Conservation (phyloP, 164 flowering plant species). For the Vitis cinerea region DNA sequence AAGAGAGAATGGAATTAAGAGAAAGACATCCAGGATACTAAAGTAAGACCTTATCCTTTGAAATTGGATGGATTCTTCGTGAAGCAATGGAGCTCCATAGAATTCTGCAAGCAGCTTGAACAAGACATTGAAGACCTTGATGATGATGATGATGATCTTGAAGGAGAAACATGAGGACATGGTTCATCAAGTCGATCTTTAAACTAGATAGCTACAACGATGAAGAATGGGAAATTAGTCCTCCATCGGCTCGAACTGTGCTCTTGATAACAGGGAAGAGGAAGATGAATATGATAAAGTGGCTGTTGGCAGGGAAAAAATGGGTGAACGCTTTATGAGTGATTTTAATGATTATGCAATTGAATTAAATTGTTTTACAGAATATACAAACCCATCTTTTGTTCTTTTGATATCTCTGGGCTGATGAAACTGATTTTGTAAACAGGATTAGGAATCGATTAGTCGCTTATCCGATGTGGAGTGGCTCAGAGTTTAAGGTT, state of each 20-base stretch:
- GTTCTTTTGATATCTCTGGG: too few relatives aligned
- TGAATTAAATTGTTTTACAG: constrained; percentile 21
- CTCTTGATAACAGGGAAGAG: constrained; percentile 81
- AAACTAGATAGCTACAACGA: constrained; percentile 35
- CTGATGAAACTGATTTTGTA: too few relatives aligned
- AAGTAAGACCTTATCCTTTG: constrained; percentile 6
- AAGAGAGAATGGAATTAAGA: constrained; percentile 56
- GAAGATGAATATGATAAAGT: constrained; percentile 87
- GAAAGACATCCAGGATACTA: constrained; percentile 15
- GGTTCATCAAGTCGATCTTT: not conserved
- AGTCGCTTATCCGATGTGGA: too few relatives aligned
- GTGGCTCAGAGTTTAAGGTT: too few relatives aligned
- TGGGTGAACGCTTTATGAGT: constrained; percentile 59
- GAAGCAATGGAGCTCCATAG: not conserved
- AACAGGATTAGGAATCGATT: too few relatives aligned
- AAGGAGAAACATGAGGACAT: constrained; percentile 16
- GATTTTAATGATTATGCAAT: constrained; percentile 45
- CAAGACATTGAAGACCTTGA: constrained; percentile 35
- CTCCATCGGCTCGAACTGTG: constrained; percentile 64
- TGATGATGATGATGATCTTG: constrained; percentile 16
- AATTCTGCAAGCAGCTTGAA: constrained; percentile 5
- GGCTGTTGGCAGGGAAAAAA: constrained; percentile 67
- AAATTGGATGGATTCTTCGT: constrained; percentile 13
- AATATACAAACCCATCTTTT: too few relatives aligned
- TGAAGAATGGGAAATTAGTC: constrained; percentile 65